phyloP scores from a whole-genome alignment of 768 basidiomycete species.

The Thelephora aurantiotincta region DNA sequence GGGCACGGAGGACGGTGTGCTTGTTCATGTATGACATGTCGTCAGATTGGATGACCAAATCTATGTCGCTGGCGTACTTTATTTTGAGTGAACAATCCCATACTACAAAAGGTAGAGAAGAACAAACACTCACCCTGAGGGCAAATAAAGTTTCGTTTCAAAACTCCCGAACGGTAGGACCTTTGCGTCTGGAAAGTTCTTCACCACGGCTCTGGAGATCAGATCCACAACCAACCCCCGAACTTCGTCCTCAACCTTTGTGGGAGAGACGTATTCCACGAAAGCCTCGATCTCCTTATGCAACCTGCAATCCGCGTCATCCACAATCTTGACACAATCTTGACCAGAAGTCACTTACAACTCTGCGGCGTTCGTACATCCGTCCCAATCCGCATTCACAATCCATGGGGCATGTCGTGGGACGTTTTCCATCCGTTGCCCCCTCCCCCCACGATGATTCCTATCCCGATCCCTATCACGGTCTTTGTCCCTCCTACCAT shows the following conservation, averaged over 20 bases:
- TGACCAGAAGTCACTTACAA: constrained; percentile 36
- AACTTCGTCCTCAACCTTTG: constrained; percentile 72
- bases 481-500: constrained; percentile 26
- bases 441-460: constrained; percentile 35
- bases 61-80: constrained; percentile 62
- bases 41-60: constrained; percentile 76
- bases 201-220: constrained; percentile 50
- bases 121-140: constrained; percentile 55
- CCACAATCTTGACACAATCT: background rate
- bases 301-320: constrained; percentile 35
- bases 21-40: constrained; percentile 61
- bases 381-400: constrained; percentile 51
- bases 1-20: constrained; percentile 52
- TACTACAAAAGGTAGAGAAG: background rate
- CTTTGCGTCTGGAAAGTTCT: constrained; percentile 64
- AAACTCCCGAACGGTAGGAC: constrained; percentile 87
- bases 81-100: background rate
- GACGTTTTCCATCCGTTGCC: constrained; percentile 34
- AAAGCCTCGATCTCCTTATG: constrained; percentile 81
- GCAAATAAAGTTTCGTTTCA: constrained; percentile 87
- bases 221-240: constrained; percentile 58
- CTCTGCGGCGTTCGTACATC: constrained; percentile 67
- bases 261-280: constrained; percentile 77
- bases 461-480: constrained; percentile 32
- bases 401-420: constrained; percentile 55